These are phyloP conservation scores for Murraya paniculata DNA, from an alignment of 345 rosid species.

Conservation along the genomic window DNA sequence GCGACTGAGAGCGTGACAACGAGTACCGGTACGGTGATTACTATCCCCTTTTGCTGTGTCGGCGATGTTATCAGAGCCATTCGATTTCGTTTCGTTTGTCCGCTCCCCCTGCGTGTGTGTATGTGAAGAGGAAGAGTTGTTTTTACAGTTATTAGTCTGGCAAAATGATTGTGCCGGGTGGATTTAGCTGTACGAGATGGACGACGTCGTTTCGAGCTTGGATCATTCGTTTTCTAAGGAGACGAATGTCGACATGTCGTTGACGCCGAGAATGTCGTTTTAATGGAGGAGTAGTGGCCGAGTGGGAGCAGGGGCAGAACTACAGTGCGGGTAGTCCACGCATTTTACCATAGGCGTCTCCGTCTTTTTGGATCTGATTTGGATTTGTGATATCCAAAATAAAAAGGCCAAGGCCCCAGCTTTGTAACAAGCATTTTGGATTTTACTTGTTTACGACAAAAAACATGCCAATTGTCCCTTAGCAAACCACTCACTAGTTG, in stretches of 20 bases:
- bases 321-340: background rate
- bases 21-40: conserved; percentile 62
- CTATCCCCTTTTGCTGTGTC: conserved; percentile 54
- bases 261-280: background rate
- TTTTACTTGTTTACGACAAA: no score
- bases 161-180: background rate
- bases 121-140: background rate
- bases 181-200: background rate
- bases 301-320: background rate
- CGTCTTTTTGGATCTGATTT: background rate
- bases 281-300: background rate
- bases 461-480: no score
- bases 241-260: conserved; percentile 4
- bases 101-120: background rate
- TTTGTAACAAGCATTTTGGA: no score
- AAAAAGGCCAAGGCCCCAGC: no score
- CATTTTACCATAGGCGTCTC: background rate
- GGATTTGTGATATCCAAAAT: background rate
- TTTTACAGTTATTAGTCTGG: background rate
- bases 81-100: background rate
- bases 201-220: background rate
- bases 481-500: no score
- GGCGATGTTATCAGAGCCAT: conserved; percentile 4
- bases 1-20: conserved; percentile 62
- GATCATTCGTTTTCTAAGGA: no score